Evolutionary conservation across 345 rosid genomes (phyloP).

Genomic region (Aurinia saxatilis): DNA sequence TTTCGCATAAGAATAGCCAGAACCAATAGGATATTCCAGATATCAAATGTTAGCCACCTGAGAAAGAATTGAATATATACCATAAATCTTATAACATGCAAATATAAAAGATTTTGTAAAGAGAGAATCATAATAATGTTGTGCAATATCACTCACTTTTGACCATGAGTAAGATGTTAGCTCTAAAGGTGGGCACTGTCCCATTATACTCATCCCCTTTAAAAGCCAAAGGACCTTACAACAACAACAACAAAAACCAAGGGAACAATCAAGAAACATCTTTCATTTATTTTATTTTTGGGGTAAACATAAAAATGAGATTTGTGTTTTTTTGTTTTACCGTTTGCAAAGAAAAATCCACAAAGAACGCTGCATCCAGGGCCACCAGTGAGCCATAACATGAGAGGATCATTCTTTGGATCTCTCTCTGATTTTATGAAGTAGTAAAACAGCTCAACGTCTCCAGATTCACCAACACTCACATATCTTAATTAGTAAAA

Average conservation of each 20-base stretch:
- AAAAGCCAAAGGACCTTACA: slow-evolving; percentile 59
- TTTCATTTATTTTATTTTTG: no score
- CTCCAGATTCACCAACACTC: slow-evolving; percentile 49
- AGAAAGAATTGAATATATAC: background rate
- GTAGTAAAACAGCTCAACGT: slow-evolving; percentile 52
- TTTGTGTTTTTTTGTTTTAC: slow-evolving; percentile 23
- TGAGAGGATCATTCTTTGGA: slow-evolving; percentile 43
- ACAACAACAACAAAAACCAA: background rate
- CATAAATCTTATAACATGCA: no score
- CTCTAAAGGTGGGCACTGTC: slow-evolving; percentile 52
- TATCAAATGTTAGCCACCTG: slow-evolving; percentile 64
- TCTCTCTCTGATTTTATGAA: slow-evolving; percentile 53
- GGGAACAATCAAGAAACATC: background rate
- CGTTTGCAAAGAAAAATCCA: slow-evolving; percentile 45
- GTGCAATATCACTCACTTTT: slow-evolving; percentile 27
- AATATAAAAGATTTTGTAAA: no score
- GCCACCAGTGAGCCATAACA: slow-evolving; percentile 80
- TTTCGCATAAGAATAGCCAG: slow-evolving; percentile 67
- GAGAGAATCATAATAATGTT: background rate
- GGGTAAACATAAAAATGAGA: no score
- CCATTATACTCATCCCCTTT: slow-evolving; percentile 52
- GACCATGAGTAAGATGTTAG: slow-evolving; percentile 67
- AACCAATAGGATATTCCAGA: slow-evolving; percentile 66
- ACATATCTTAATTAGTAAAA: slow-evolving; percentile 34
- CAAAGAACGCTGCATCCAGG: slow-evolving; percentile 59